Conservation (phyloP, 805 yeast species). For the Ogataea trehalophila region DNA sequence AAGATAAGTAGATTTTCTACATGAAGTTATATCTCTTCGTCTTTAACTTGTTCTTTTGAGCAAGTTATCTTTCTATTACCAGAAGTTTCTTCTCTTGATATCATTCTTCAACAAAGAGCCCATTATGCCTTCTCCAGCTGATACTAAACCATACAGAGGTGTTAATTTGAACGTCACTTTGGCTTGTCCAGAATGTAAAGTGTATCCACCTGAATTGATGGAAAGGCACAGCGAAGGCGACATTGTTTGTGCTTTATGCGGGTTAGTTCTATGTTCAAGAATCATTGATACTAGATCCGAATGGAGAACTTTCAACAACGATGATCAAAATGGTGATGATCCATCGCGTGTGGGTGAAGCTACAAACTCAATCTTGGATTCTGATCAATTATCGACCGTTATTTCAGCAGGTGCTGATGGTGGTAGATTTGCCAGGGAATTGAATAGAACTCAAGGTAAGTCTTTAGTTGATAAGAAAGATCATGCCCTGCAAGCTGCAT, state of each 20-base stretch:
- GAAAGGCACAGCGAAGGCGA: constrained; percentile 97
- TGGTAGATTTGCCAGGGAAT: constrained; percentile 79
- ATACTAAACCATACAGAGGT: constrained; percentile 39
- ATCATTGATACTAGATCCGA: constrained; percentile 94
- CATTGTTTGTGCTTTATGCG: constrained; percentile 97
- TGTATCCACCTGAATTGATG: constrained; percentile 89
- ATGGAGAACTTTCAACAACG: constrained; percentile 98
- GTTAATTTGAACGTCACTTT: constrained; percentile 84
- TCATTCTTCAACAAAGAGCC: background rate
- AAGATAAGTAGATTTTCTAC: too few relatives aligned
- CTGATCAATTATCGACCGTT: constrained; percentile 87
- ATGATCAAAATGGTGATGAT: constrained; percentile 96
- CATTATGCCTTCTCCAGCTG: constrained; percentile 21
- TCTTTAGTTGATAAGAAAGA: constrained; percentile 84
- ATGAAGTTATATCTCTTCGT: too few relatives aligned
- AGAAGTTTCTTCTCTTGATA: constrained; percentile 1
- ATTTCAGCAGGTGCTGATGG: constrained; percentile 86
- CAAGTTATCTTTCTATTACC: too few relatives aligned
- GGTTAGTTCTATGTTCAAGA: constrained; percentile 85
- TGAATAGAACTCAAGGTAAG: constrained; percentile 84
- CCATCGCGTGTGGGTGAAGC: constrained; percentile 99
- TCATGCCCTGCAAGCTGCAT: constrained; percentile 82
- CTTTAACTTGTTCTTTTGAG: too few relatives aligned
- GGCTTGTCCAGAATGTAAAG: constrained; percentile 94
- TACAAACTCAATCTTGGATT: constrained; percentile 83